Conservation (phyloP, 352 stramenopile species). For the Phytophthora sp. region DNA sequence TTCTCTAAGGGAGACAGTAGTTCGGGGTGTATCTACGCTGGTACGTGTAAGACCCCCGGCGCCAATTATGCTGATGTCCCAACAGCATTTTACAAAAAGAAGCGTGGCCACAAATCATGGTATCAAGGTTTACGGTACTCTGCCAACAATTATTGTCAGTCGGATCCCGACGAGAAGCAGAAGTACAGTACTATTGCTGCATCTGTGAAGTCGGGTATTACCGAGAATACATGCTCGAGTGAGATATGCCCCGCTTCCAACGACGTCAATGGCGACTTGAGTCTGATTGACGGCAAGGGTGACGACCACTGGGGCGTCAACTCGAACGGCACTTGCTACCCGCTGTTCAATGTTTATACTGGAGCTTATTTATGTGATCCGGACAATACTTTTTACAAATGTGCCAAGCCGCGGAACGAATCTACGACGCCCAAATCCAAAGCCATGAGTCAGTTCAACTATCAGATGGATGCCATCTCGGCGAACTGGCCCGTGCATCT, state of each 20-base stretch:
- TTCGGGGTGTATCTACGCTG: conserved; percentile 44
- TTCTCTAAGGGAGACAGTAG: conserved; percentile 23
- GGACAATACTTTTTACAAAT: conserved; percentile 49
- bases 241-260: conserved; percentile 48
- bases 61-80: conserved; percentile 55
- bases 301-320: conserved; percentile 56
- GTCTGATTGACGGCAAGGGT: conserved; percentile 48
- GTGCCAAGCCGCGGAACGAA: conserved; percentile 48
- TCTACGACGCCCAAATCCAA: conserved; percentile 45
- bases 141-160: conserved; percentile 54
- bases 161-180: conserved; percentile 36
- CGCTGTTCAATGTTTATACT: conserved; percentile 53
- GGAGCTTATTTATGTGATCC: conserved; percentile 54
- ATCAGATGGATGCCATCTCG: conserved; percentile 49
- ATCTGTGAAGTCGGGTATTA: conserved; percentile 49
- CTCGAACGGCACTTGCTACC: conserved; percentile 51
- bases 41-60: conserved; percentile 45
- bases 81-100: conserved; percentile 39
- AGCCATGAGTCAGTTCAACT: conserved; percentile 39
- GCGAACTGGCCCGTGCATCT: conserved; percentile 77
- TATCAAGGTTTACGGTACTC: conserved; percentile 66
- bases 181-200: conserved; percentile 45
- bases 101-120: conserved; percentile 57
- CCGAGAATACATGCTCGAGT: conserved; percentile 46
- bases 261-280: conserved; percentile 51